A percentile compares a stretch with the other conserved stretches of the same genome.
Conservation (phyloP, 345 rosid species). For the Linum usitatissimum region DNA sequence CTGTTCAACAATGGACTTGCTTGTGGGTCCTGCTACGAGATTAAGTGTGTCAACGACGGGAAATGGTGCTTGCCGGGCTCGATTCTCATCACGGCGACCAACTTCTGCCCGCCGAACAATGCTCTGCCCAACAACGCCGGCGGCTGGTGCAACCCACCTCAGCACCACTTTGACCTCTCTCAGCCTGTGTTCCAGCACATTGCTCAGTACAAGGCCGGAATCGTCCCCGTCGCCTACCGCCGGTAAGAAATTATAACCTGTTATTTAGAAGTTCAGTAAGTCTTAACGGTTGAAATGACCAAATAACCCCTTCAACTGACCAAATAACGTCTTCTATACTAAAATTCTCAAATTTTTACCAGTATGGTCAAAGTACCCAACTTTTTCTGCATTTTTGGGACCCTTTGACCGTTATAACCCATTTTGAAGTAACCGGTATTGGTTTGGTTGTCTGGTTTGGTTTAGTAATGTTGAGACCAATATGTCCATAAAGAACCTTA, state of each 20-base stretch:
- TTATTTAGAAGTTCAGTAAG: neutral
- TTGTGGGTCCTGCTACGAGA: slow-evolving; percentile 1
- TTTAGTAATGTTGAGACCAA: too few relatives aligned
- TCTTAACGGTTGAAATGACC: too few relatives aligned
- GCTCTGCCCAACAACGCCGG: neutral
- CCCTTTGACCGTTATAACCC: too few relatives aligned
- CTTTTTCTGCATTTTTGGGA: too few relatives aligned
- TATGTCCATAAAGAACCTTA: too few relatives aligned
- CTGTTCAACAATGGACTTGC: neutral
- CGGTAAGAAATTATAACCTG: neutral
- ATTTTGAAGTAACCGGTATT: too few relatives aligned
- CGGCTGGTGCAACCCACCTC: neutral
- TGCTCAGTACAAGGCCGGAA: slow-evolving; percentile 2
- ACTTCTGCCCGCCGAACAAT: slow-evolving; percentile 1
- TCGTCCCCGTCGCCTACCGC: neutral
- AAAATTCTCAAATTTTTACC: too few relatives aligned
- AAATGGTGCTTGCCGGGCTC: slow-evolving; percentile 2
- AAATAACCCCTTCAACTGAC: too few relatives aligned
- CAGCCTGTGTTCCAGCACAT: slow-evolving; percentile 2
- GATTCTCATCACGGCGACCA: neutral
- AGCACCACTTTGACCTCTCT: neutral
- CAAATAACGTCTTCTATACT: too few relatives aligned
- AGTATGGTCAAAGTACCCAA: too few relatives aligned
- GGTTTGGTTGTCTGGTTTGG: too few relatives aligned
- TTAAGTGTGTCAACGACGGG: neutral